Conservation (phyloP, 2,329 filamentous ascomycete genomes). For the Xylariaceae sp. region DNA sequence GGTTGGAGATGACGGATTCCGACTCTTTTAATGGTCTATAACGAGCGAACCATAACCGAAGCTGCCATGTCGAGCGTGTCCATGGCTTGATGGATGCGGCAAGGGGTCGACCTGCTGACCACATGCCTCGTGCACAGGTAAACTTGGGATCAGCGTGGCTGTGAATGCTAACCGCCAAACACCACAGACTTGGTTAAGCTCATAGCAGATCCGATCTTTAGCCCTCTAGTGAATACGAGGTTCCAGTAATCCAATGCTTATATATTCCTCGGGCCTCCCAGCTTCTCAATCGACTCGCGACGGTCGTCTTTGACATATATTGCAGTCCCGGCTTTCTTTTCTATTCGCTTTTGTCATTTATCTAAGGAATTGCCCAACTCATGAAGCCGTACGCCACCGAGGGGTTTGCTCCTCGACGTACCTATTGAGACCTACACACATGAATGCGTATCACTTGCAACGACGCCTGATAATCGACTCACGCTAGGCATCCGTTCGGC, state of each 20-base stretch:
- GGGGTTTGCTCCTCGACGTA: neutral
- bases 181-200: neutral
- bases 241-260: conserved; percentile 3
- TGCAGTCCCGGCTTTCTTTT: neutral
- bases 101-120: neutral
- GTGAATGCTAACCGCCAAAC: neutral
- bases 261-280: conserved; percentile 2
- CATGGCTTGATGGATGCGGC: neutral
- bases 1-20: conserved; percentile 48
- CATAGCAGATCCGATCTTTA: conserved; percentile 9
- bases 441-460: neutral
- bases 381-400: neutral
- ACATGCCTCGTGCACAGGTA: neutral
- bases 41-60: neutral
- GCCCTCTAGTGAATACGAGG: conserved; percentile 14
- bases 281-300: neutral
- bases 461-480: neutral
- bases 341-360: neutral
- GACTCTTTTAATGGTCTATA: conserved; percentile 40
- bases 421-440: neutral
- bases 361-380: neutral
- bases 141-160: conserved; percentile 15
- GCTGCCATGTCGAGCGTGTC: neutral
- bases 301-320: neutral
- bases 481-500: neutral